Evolutionary conservation across 306 rosid species (phyloP), one percentile per base, ranked within the genome.

Genomic region (Morella rubra): DNA sequence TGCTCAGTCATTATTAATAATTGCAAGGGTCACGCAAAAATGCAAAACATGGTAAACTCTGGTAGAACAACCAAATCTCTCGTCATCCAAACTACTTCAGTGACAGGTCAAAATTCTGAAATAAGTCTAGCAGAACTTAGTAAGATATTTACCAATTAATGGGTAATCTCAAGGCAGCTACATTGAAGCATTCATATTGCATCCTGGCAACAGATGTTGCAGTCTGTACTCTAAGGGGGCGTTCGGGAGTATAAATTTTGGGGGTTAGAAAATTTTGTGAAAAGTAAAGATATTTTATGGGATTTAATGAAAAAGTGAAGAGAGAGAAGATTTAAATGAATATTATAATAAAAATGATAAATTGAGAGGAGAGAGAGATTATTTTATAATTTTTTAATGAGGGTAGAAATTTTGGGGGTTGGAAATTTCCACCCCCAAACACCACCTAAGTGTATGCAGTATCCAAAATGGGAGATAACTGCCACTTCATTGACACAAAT

Each of bases 1-100:
- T 52, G 50, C 50, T 86, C 68, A 83, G 76, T 74, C 56, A 42
- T 40, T 70, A 83, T 49, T 46, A 72, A 59, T 68, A 73, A 61
- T 78, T 19, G 73, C 37, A 55, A 56, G 14, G n/a, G 60, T 9
- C 76, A 79, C 14, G 27, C 68, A 68, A 44, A 78, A 80, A 76
- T 49, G 66, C 24, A 69, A 47, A 54, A 74, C 64, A 71, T 52
- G 71, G 55, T 80, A 45, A 49, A 50, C 53, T 44, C 46, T 32
- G 41, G 44, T 27, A 44, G 42, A 47, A 16, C 2, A 5, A 47
- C 2, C 45, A 49, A 37, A 13, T 75, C 70, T 64, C 50, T 41
- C 5, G 60, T 75, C 16, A 70, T 58, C 27, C 27, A 18, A 75
- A 68, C 40, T 42, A 60, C 73, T 41, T 44, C 27, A 72, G 52